Conservation (phyloP, 441 rosid species). For the Gossypium laxum region DNA sequence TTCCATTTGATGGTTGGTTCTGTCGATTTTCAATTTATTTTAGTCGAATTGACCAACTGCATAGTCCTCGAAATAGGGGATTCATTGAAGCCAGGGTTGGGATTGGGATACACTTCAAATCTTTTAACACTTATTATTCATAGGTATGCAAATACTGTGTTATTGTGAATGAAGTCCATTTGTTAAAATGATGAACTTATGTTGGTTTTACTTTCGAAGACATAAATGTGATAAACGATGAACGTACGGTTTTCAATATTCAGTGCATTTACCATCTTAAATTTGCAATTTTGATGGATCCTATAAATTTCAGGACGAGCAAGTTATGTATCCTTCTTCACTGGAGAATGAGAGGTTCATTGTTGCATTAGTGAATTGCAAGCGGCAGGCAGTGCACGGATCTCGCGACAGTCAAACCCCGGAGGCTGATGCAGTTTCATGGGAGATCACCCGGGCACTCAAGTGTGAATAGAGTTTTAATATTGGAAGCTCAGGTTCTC, state of each 20-base stretch:
- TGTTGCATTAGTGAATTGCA: conserved; percentile 57
- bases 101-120: neutral
- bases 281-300: neutral
- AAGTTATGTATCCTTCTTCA: conserved; percentile 62
- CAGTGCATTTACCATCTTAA: neutral
- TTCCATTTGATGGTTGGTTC: neutral
- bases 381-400: conserved; percentile 17
- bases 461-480: conserved; percentile 26
- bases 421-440: conserved; percentile 28
- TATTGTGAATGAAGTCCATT: neutral
- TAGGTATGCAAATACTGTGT: neutral
- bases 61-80: neutral
- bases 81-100: neutral
- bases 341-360: conserved; percentile 58
- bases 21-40: neutral
- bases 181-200: neutral
- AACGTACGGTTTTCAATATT: too few relatives aligned
- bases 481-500: neutral
- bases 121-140: neutral
- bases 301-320: conserved; percentile 53
- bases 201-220: neutral
- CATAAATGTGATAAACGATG: neutral
- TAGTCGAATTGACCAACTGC: neutral
- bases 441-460: conserved; percentile 79
- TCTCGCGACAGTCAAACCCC: conserved; percentile 5